Percentiles rank a stretch among this genome's conserved stretches.
phyloP scores from a whole-genome alignment of 495 filamentous ascomycete genomes.

The Trichoderma orchidacearum region DNA sequence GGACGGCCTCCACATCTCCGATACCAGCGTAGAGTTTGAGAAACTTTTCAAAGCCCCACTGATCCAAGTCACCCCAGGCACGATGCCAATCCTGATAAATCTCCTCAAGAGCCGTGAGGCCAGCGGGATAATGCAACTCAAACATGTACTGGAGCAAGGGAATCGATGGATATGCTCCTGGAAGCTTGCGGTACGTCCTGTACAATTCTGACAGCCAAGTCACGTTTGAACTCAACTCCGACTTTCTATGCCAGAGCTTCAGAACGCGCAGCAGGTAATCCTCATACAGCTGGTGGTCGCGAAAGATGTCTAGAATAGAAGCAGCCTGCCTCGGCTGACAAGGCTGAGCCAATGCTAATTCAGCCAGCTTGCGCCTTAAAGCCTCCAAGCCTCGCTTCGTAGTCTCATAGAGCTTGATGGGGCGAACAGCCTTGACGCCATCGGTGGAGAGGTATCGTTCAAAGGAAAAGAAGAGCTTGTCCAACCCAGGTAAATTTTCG shows the following conservation, averaged over 20 bases:
- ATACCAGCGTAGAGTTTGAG: slow-evolving; percentile 36
- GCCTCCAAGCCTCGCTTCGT: not conserved
- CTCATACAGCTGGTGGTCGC: not conserved
- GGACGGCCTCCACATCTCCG: slow-evolving; percentile 37
- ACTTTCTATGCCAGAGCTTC: not conserved
- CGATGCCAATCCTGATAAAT: slow-evolving; percentile 41
- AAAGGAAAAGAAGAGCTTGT: slow-evolving; percentile 1
- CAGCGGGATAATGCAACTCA: slow-evolving; percentile 21
- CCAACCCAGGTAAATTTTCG: not conserved
- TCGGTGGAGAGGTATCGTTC: not conserved
- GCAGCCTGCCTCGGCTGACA: not conserved
- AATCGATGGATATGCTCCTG: slow-evolving; percentile 13
- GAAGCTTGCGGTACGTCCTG: slow-evolving; percentile 11
- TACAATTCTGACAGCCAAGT: slow-evolving; percentile 9
- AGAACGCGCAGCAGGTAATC: not conserved
- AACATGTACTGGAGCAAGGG: slow-evolving; percentile 25
- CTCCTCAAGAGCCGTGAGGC: slow-evolving; percentile 29
- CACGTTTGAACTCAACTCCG: not conserved
- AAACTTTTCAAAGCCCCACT: slow-evolving; percentile 31
- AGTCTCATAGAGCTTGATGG: not conserved
- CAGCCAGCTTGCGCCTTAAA: not conserved
- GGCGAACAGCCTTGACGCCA: not conserved
- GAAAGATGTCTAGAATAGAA: not conserved
- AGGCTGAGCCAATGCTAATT: not conserved
- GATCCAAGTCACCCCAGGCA: slow-evolving; percentile 20